Evolutionary conservation across 2,329 filamentous ascomycete genomes (phyloP), one percentile per base, ranked within the genome.

Genomic region (Neopestalotiopsis sp.): DNA sequence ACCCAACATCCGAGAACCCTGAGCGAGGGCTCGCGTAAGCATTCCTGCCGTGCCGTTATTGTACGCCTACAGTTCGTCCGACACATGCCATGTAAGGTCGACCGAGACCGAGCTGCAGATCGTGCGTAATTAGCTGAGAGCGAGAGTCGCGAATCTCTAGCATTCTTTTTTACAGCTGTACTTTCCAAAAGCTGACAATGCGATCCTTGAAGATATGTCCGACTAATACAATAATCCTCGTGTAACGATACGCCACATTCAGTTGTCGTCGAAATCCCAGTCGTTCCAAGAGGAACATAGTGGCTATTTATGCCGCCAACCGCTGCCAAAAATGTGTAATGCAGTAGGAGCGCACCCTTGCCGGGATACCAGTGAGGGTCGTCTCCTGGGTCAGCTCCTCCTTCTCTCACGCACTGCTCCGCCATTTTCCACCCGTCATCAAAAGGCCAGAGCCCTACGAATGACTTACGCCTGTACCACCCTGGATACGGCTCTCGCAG

Each of bases 341-440:
- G 17, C 45, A 52, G 17, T 52, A 52, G 45, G 45, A n/a, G 45
- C 45, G 9, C 45, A 52, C 20, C 45, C 45, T n/a, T n/a, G 45
- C 45, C 45, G 45, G 45, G n/a, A n/a, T 52, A 17, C 45, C 17
- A 52, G 45, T 20, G 20, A 52, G 20, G 45, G n/a, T 7, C 45
- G 20, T 52, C n/a, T 9, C 45, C 9, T 52, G 45, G 45, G 45
- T 52, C 45, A 52, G 45, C 45, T 52, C 20, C 17, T 52, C 45
- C 45, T 52, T 52, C 57, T 59, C 24, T n/a, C 57, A 28, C 24
- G 13, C 24, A 17, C 57, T 30, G 24, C 24, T 34, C 57, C 57
- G 57, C 57, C 57, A 59, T 59, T 59, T 56, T 59, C 30, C 57
- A 59, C 57, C 57, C 57, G 20, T 59, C 57, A 59, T 59, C n/a